Percentiles rank a stretch among this genome's conserved stretches.
Conservation (phyloP, 495 filamentous ascomycete species). For the Penicillium paxilli region DNA sequence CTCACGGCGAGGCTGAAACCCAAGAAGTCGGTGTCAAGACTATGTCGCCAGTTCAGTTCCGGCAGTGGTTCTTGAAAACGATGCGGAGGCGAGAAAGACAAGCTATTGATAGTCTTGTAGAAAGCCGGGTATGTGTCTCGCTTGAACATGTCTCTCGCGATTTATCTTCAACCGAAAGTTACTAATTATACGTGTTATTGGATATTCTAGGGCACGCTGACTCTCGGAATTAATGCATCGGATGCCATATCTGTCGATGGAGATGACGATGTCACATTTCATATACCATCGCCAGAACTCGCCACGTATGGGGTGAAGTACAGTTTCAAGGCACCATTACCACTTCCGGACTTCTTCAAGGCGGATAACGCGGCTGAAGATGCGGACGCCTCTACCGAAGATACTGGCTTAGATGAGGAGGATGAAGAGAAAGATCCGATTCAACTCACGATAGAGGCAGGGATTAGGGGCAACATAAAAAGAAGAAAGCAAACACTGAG, state of each 20-base stretch:
- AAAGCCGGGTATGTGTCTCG: constrained; percentile 37
- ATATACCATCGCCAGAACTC: constrained; percentile 25
- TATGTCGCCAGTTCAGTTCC: constrained; percentile 48
- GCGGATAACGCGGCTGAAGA: constrained; percentile 21
- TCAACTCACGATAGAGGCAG: constrained; percentile 33
- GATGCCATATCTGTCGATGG: constrained; percentile 33
- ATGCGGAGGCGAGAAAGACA: constrained; percentile 47
- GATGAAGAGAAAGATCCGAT: constrained; percentile 16
- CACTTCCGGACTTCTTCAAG: constrained; percentile 21
- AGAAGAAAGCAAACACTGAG: constrained; percentile 18
- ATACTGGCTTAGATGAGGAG: not conserved
- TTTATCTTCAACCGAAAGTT: not conserved
- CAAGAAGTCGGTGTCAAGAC: constrained; percentile 43
- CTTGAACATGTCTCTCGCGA: not conserved
- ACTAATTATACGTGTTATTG: constrained; percentile 4
- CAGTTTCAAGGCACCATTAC: constrained; percentile 37
- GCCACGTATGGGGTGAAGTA: constrained; percentile 31
- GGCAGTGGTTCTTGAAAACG: constrained; percentile 48
- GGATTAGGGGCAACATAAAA: constrained; percentile 31
- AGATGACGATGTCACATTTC: constrained; percentile 31
- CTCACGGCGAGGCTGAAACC: constrained; percentile 25
- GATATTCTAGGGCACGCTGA: constrained; percentile 32
- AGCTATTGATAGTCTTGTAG: constrained; percentile 44
- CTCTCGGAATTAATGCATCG: constrained; percentile 43
- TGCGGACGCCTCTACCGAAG: constrained; percentile 12